These are phyloP conservation scores for Niebla homalea DNA, from an alignment of 495 filamentous ascomycete genomes.

Conservation along the genomic window DNA sequence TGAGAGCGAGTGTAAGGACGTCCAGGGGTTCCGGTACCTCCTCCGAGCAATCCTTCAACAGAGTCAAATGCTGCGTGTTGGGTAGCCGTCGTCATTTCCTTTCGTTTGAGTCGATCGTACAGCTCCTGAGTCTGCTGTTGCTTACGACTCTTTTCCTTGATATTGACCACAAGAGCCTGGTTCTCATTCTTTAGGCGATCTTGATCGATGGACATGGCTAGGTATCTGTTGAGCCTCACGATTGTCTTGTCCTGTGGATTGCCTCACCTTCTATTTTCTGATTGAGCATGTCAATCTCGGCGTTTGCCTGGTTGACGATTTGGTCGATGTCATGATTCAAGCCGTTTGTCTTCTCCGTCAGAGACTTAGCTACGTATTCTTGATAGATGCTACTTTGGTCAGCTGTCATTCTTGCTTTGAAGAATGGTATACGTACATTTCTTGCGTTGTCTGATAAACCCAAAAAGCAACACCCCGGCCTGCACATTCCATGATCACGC, in stretches of 20 bases:
- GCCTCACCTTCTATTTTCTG: slow-evolving; percentile 41
- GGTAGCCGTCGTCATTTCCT: slow-evolving; percentile 54
- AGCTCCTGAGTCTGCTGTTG: slow-evolving; percentile 70
- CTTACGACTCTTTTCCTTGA: slow-evolving; percentile 61
- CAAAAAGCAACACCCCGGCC: slow-evolving; percentile 75
- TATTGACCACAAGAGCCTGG: slow-evolving; percentile 54
- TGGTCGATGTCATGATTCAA: slow-evolving; percentile 67
- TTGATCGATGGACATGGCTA: slow-evolving; percentile 54
- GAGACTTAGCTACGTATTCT: slow-evolving; percentile 55
- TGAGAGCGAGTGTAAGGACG: slow-evolving; percentile 15
- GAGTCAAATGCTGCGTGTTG: slow-evolving; percentile 57
- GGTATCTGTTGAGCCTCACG: slow-evolving; percentile 1
- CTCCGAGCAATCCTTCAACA: slow-evolving; percentile 33
- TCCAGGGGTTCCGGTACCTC: slow-evolving; percentile 9
- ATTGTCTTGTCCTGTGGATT: background rate
- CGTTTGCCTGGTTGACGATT: slow-evolving; percentile 67
- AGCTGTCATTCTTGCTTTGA: slow-evolving; percentile 4
- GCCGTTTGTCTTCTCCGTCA: slow-evolving; percentile 60
- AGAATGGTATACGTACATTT: slow-evolving; percentile 47
- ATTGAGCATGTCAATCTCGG: slow-evolving; percentile 57
- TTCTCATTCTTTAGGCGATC: slow-evolving; percentile 61
- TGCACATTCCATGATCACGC: slow-evolving; percentile 80
- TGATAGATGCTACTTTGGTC: slow-evolving; percentile 56
- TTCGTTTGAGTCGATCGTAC: slow-evolving; percentile 70
- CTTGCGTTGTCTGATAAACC: slow-evolving; percentile 82